Conservation (phyloP, 257 asterid genomes). For the Craterostigma plantagineum region DNA sequence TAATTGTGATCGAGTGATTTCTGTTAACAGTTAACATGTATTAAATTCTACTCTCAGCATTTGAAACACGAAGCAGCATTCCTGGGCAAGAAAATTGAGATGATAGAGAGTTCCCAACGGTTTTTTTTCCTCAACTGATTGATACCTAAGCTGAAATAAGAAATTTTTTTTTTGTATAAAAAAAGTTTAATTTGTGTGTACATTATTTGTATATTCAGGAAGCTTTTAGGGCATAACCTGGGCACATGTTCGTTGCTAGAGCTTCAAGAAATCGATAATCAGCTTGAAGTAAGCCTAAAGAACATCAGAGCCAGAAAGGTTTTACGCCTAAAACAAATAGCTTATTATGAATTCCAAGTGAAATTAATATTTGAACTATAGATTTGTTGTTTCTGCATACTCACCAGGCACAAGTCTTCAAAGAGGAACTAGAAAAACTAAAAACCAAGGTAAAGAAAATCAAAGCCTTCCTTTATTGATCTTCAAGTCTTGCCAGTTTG, state of each 20-base stretch:
- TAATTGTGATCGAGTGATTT: too few species aligned
- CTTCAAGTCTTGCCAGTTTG: background rate
- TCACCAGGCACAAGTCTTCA: constrained; percentile 26
- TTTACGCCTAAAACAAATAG: background rate
- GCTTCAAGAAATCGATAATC: constrained; percentile 39
- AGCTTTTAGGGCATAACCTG: constrained; percentile 47
- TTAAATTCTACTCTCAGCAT: constrained; percentile 22
- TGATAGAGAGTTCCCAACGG: constrained; percentile 44
- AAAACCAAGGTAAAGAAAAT: constrained; percentile 18
- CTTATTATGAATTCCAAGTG: too few species aligned
- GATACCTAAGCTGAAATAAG: background rate
- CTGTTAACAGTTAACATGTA: background rate
- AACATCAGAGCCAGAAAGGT: constrained; percentile 47
- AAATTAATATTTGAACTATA: too few species aligned
- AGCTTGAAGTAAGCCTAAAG: constrained; percentile 41
- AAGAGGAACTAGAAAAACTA: constrained; percentile 19
- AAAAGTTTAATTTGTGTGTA: background rate
- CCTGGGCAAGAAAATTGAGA: constrained; percentile 42
- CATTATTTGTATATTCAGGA: constrained; percentile 21
- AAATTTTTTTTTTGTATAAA: background rate
- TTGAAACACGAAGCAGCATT: constrained; percentile 30
- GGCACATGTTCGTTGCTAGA: constrained; percentile 35
- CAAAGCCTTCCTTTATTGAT: background rate
- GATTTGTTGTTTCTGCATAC: background rate
- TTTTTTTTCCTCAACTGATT: constrained; percentile 8